Evolutionary conservation across 345 rosid species (phyloP), one percentile per base, ranked within the genome.

Genomic region (Angophora floribunda): DNA sequence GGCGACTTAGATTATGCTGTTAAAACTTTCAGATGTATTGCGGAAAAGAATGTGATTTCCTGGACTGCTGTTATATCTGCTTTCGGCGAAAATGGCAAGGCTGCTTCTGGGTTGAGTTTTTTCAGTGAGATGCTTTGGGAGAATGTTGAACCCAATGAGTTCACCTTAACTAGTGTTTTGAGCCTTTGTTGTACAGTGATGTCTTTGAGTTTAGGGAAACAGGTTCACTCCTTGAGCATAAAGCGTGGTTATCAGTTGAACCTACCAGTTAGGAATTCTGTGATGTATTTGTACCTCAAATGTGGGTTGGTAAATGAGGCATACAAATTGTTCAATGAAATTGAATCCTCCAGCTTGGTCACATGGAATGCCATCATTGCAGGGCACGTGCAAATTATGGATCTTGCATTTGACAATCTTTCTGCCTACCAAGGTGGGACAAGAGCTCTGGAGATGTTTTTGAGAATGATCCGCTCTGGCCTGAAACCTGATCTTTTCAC

Each of bases 291-390:
- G 88, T 95, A 93, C 89, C 93, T 94, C 45, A 94, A 90, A 88
- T 91, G 93, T 41, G 92, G 96, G 86, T 87, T 84, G 52, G 65
- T 89, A 52, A 89, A 90, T n/a, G 92, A 93, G 88, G 94, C 94
- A 16, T 75, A 88, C 59, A 87, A 87, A 52, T 78, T 93, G 87
- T 92, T 94, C 85, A 70, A 88, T 86, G 88, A 50, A 51, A 87
- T 89, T 89, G 90, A 90, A 85, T 45, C 70, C 57, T 86, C 87
- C 82, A 91, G 92, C 91, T 89, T 93, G 92, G 94, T 95, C 59
- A 92, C 96, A 28, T 93, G 94, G 95, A 95, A 94, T 86, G 91
- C 95, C 28, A 89, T 95, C 90, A 95, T 95, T 14, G 92, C 96
- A 28, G 96, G 96, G 88, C 90, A 92, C 87, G 94, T 92, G 45